Percentiles rank a stretch among this genome's conserved stretches.
Evolutionary conservation across 2,329 filamentous ascomycete species (phyloP).

Genomic region (Penicillium thymicola): DNA sequence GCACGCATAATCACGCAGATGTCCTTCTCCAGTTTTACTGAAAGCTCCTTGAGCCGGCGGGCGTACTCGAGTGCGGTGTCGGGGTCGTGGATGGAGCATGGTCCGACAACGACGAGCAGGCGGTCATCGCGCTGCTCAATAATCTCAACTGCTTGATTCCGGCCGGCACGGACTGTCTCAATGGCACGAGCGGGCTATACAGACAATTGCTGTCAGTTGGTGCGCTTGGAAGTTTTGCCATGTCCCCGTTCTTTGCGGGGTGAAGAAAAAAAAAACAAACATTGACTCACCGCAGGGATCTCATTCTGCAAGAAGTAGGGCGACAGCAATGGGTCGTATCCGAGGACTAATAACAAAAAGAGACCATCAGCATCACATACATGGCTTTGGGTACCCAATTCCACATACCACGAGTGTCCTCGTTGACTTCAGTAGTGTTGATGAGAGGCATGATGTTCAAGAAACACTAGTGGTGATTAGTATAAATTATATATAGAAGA

Average conservation of each 20-base stretch:
- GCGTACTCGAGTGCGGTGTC: slow-evolving; percentile 85
- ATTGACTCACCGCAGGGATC: slow-evolving; percentile 64
- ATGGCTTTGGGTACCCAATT: background rate
- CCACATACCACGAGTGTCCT: slow-evolving; percentile 46
- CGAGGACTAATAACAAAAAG: slow-evolving; percentile 66
- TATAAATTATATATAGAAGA: background rate
- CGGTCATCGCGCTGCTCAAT: slow-evolving; percentile 75
- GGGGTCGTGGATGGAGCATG: slow-evolving; percentile 97
- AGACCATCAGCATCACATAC: background rate
- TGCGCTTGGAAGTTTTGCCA: slow-evolving; percentile 46
- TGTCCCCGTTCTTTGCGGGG: slow-evolving; percentile 67
- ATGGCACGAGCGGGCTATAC: slow-evolving; percentile 39
- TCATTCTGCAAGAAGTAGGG: slow-evolving; percentile 83
- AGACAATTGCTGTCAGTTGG: slow-evolving; percentile 12
- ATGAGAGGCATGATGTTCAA: slow-evolving; percentile 40
- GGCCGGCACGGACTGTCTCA: slow-evolving; percentile 43
- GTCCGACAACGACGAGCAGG: slow-evolving; percentile 89
- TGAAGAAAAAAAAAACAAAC: slow-evolving; percentile 54
- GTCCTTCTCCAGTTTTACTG: slow-evolving; percentile 76
- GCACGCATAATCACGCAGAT: slow-evolving; percentile 95
- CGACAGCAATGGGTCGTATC: slow-evolving; percentile 89
- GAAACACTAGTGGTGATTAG: slow-evolving; percentile 4
- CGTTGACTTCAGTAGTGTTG: slow-evolving; percentile 41
- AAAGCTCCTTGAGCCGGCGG: slow-evolving; percentile 68
- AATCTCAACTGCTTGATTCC: slow-evolving; percentile 64